Evolutionary conservation across 306 rosid genomes (phyloP).

Genomic region (Fragaria nilgerrensis): DNA sequence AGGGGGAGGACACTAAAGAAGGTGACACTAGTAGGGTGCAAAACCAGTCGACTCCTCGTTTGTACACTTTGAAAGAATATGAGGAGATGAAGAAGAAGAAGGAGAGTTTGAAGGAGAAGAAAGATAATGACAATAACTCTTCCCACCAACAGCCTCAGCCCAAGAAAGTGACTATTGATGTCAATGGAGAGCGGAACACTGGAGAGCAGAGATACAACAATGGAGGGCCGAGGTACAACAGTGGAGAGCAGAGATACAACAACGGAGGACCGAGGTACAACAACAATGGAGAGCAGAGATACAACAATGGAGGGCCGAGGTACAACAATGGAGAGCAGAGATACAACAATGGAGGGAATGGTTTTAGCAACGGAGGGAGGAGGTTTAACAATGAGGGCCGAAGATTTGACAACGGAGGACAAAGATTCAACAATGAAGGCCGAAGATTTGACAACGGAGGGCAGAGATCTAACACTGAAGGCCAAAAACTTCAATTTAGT

Average conservation of each 20-base stretch:
- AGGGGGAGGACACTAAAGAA: not conserved
- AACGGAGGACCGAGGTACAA: not conserved
- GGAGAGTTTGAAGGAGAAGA: slow-evolving; percentile 1
- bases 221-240: not conserved
- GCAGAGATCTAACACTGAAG: not conserved
- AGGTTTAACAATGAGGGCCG: not conserved
- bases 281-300: not conserved
- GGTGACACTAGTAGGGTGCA: not conserved
- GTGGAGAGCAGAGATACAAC: not conserved
- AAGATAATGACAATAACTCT: not conserved
- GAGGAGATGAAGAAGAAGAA: not conserved
- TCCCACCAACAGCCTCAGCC: not conserved
- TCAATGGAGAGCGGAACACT: not conserved
- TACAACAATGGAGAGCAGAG: not conserved
- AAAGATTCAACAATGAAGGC: not conserved
- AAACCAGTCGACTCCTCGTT: not conserved
- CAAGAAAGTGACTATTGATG: not conserved
- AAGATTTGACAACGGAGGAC: not conserved
- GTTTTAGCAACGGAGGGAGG: not conserved
- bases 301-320: not conserved
- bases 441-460: not conserved
- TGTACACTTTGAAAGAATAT: not conserved
- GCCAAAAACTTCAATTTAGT: not conserved
- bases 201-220: not conserved
- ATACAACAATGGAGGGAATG: not conserved